phyloP scores from a whole-genome alignment of 768 basidiomycete species.

The Rhodotorula graminis region DNA sequence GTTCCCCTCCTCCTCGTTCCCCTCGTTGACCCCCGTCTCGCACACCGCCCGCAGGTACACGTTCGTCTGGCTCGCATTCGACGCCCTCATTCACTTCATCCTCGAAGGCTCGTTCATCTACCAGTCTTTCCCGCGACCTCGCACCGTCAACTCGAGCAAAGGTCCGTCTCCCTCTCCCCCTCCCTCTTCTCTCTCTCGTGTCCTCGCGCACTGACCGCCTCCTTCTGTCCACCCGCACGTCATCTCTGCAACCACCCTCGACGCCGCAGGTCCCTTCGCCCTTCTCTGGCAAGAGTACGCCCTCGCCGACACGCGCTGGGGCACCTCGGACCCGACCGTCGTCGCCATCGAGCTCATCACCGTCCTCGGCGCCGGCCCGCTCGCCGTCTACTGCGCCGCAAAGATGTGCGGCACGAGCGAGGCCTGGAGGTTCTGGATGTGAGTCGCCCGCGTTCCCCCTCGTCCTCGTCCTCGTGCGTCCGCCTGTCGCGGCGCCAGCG shows the following conservation, averaged over 20 bases:
- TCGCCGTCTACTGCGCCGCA: conserved; percentile 67
- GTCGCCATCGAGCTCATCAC: conserved; percentile 80
- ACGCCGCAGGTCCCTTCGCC: conserved; percentile 22
- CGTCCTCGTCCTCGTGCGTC: no score
- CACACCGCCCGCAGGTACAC: not conserved
- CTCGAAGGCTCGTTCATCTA: conserved; percentile 24
- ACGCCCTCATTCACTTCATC: conserved; percentile 23
- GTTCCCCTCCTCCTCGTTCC: no score
- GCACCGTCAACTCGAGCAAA: conserved; percentile 19
- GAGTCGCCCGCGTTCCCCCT: conserved; percentile 40
- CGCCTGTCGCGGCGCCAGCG: no score
- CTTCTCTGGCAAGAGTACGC: conserved; percentile 47
- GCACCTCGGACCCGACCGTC: conserved; percentile 67
- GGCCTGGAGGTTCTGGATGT: conserved; percentile 66
- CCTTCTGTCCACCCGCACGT: not conserved
- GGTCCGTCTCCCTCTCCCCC: not conserved
- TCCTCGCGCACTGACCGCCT: not conserved
- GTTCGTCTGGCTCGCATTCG: conserved; percentile 21
- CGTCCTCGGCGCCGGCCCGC: conserved; percentile 65
- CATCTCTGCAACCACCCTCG: not conserved
- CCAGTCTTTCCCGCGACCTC: conserved; percentile 7
- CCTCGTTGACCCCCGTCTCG: no score
- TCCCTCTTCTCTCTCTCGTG: no score
- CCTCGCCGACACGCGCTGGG: conserved; percentile 76
- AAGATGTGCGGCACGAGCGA: conserved; percentile 58